A percentile compares a stretch with the other conserved stretches of the same genome.
Conservation (phyloP, 441 rosid species). For the Erysimum cheiri region DNA sequence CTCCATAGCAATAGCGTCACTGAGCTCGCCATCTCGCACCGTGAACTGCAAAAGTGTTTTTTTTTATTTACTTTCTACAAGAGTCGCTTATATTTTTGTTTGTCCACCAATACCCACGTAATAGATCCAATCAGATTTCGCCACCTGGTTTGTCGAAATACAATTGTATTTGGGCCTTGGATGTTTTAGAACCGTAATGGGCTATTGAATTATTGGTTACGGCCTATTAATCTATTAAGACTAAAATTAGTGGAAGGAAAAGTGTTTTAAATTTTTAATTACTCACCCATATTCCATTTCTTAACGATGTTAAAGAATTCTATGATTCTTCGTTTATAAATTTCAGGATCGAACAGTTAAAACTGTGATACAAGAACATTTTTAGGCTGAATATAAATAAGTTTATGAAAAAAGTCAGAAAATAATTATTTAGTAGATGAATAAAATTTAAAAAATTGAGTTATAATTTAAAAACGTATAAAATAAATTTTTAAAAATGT, state of each 20-base stretch:
- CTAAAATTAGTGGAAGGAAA: too few species aligned
- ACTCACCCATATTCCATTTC: too few species aligned
- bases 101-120: constrained; percentile 32
- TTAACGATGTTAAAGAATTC: neutral
- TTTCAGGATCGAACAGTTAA: too few species aligned
- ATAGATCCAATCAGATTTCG: constrained; percentile 18
- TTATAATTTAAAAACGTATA: too few species aligned
- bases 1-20: constrained; percentile 50
- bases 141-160: constrained; percentile 7
- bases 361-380: too few species aligned
- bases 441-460: too few species aligned
- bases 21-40: constrained; percentile 54
- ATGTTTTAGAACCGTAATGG: neutral
- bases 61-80: neutral
- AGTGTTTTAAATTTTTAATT: too few species aligned
- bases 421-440: too few species aligned
- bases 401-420: too few species aligned
- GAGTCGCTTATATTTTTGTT: neutral
- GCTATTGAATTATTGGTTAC: neutral
- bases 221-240: constrained; percentile 9
- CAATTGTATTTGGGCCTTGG: neutral
- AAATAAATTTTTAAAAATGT: too few species aligned
- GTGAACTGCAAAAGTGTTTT: neutral
- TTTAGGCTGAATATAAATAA: too few species aligned
- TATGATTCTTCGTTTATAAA: neutral